Evolutionary conservation across 2,329 filamentous ascomycete species (phyloP).

Genomic region (Diaporthe ampelina): DNA sequence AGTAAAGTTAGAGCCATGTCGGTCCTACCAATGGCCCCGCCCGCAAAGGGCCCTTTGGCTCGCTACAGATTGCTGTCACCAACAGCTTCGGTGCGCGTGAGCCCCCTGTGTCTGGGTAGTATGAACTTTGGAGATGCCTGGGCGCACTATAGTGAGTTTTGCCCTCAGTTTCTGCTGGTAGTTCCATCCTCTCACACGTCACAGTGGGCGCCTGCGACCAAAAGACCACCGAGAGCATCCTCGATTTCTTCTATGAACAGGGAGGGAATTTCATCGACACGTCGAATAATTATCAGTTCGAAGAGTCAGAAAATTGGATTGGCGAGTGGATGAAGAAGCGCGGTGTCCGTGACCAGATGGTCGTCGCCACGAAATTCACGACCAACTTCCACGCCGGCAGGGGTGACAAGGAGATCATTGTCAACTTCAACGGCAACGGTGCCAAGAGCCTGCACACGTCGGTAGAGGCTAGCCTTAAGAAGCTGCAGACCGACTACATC

Average conservation of each 20-base stretch:
- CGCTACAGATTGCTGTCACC: slow-evolving; percentile 77
- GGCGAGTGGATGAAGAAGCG: slow-evolving; percentile 79
- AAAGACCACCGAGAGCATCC: slow-evolving; percentile 70
- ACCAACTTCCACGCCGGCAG: slow-evolving; percentile 59
- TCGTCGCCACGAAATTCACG: slow-evolving; percentile 77
- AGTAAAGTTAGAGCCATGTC: slow-evolving; percentile 43
- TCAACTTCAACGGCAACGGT: slow-evolving; percentile 71
- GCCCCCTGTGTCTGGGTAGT: slow-evolving; percentile 70
- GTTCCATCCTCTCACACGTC: background rate
- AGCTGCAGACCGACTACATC: slow-evolving; percentile 60
- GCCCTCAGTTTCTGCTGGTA: background rate
- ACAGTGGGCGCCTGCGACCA: slow-evolving; percentile 72
- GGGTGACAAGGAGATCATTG: slow-evolving; percentile 53
- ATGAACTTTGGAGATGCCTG: slow-evolving; percentile 35
- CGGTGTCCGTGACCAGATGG: slow-evolving; percentile 72
- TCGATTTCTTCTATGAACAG: slow-evolving; percentile 75
- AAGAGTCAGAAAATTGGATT: slow-evolving; percentile 74
- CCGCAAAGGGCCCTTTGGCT: slow-evolving; percentile 71
- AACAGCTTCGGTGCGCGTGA: slow-evolving; percentile 74
- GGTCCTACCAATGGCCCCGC: slow-evolving; percentile 56
- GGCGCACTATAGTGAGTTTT: background rate
- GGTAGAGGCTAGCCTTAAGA: slow-evolving; percentile 60
- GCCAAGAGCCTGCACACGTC: slow-evolving; percentile 72
- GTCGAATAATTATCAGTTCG: slow-evolving; percentile 75
- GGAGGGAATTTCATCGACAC: slow-evolving; percentile 80